Base-by-base conservation (phyloP, 108 stramenopile species). In the Aureococcus anophagefferens region DNA sequence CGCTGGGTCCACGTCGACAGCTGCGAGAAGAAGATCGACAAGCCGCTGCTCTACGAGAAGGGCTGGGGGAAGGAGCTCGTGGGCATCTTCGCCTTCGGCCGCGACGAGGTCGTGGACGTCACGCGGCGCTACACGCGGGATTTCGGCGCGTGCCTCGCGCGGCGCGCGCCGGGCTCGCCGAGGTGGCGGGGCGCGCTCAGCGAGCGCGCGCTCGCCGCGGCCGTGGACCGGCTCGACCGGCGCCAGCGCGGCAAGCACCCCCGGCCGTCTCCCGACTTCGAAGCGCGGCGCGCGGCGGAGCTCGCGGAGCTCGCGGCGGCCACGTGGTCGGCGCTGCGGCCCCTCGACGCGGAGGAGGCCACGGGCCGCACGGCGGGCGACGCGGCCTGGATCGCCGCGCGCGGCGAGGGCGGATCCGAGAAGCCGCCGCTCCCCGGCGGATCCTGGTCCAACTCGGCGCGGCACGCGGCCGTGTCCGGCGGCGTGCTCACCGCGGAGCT, bases 31-130 rank as follows among this genome's bases (percentile, higher is more conserved):
- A 73, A 93, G 66, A 88, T 96, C 31, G 93, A 97, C 72, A 70
- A 83, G 36, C 93, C 96, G 0, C 86, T 89, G 68, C 94, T 97
- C 91, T 99, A 99, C 73, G 98, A 99, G 84, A 67, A 80, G 51
- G 98, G 96, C 25, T 98, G 96, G 96, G 94, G 93, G 13, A 98
- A 99, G 76, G 81, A 94, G 40, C 81, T 93, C 35, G 81, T 78
- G 65, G 89, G 88, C 62, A 81, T 85, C 34, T 70, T 98, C 65
- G 89, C 88, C 11, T 71, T 74, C 72, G 64, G 40, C 9, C 29
- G 35, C 28, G 85, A 92, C 81, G 80, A 84, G 35, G 87, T 94
- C 0, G 83, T 88, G 32, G 97, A 98, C 76, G 94, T 97, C 30
- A 93, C 96, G 13, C 86, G 84, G 37, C 83, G 93, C 35, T 97